Conservation (phyloP, 2,329 filamentous ascomycete genomes). For the Penicillium hesseltinei region DNA sequence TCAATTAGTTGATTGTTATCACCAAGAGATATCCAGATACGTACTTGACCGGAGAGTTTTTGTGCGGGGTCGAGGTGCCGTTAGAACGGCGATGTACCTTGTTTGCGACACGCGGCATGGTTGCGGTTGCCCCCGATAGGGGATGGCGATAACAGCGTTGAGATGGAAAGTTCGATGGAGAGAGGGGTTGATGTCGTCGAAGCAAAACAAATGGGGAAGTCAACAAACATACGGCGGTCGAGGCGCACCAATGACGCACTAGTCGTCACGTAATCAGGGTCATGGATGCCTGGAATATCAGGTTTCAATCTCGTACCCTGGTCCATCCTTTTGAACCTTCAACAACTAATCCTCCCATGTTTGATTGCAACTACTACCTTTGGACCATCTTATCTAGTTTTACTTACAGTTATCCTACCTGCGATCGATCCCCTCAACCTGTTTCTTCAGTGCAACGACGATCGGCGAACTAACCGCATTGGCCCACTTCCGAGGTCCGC, state of each 20-base stretch:
- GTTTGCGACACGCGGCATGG: slow-evolving; percentile 58
- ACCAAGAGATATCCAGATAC: slow-evolving; percentile 14
- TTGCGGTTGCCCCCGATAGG: slow-evolving; percentile 30
- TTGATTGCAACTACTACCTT: not conserved
- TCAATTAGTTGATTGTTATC: slow-evolving; percentile 14
- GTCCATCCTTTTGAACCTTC: not conserved
- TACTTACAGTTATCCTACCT: not conserved
- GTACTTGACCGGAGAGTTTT: slow-evolving; percentile 52
- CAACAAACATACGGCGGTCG: slow-evolving; percentile 39
- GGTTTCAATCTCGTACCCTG: not conserved
- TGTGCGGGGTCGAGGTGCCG: slow-evolving; percentile 51
- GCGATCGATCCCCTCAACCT: not conserved
- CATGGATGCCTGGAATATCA: not conserved
- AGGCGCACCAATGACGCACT: slow-evolving; percentile 24
- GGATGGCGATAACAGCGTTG: slow-evolving; percentile 18
- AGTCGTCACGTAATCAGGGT: slow-evolving; percentile 9
- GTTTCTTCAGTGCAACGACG: not conserved
- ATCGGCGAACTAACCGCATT: slow-evolving; percentile 14
- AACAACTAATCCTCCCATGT: not conserved
- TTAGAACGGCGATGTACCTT: slow-evolving; percentile 47
- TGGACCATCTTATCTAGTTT: not conserved
- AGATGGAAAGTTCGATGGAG: slow-evolving; percentile 13
- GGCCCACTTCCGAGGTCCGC: slow-evolving; percentile 19
- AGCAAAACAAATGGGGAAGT: slow-evolving; percentile 26
- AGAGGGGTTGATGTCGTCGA: slow-evolving; percentile 18